Conservation (phyloP, 148 eudicot genomes). For the Silene uniflora region DNA sequence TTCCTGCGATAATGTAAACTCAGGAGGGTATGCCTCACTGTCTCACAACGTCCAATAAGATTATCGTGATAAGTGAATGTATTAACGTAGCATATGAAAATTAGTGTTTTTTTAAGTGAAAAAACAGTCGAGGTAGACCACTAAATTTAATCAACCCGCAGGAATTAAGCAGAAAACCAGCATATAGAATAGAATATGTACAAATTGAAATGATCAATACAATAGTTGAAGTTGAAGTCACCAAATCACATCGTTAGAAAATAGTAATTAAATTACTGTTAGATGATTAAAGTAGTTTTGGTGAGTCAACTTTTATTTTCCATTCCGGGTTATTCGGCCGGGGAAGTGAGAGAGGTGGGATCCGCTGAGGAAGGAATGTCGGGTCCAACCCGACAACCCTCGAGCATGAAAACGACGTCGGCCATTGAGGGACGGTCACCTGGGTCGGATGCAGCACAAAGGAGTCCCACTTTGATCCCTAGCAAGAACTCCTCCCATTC, state of each 20-base stretch:
- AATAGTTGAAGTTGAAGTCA: constrained; percentile 16
- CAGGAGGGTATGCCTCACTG: no score
- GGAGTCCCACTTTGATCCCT: constrained; percentile 68
- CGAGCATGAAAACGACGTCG: constrained; percentile 73
- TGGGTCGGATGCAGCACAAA: constrained; percentile 64
- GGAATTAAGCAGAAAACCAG: neutral
- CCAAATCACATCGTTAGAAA: constrained; percentile 15
- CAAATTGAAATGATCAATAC: constrained; percentile 17
- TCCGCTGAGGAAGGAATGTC: constrained; percentile 66
- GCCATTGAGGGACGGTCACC: constrained; percentile 53
- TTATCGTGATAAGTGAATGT: no score
- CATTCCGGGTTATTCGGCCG: constrained; percentile 23
- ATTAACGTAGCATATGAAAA: no score
- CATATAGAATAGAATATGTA: neutral
- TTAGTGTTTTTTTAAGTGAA: no score
- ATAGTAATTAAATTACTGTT: neutral
- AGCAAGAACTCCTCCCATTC: constrained; percentile 83
- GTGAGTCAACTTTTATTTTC: constrained; percentile 17
- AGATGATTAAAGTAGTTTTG: constrained; percentile 8
- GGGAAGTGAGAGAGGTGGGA: constrained; percentile 59
- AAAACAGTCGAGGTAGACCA: neutral
- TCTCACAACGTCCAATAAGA: no score
- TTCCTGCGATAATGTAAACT: no score
- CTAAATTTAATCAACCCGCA: constrained; percentile 2
- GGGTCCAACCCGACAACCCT: constrained; percentile 71